Conservation (phyloP, 768 basidiomycete genomes). For the Termitomyces sp. region DNA sequence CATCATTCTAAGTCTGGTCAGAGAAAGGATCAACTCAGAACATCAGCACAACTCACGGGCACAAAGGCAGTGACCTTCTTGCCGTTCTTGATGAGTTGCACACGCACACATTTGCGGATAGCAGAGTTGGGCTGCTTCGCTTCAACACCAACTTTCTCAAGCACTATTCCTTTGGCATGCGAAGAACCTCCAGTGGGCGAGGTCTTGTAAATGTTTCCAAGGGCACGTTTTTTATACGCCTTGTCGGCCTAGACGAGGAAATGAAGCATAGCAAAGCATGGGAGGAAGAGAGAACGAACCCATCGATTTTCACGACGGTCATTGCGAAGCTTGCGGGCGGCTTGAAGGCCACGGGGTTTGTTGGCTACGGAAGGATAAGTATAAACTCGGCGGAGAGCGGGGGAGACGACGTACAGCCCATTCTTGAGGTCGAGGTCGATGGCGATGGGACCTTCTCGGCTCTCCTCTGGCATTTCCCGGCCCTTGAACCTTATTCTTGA, state of each 20-base stretch:
- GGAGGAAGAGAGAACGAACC: conserved; percentile 45
- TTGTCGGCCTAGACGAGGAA: conserved; percentile 75
- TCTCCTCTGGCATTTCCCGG: conserved; percentile 21
- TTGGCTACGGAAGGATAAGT: conserved; percentile 53
- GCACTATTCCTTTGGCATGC: conserved; percentile 99
- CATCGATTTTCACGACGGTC: conserved; percentile 95
- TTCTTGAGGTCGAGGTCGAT: conserved; percentile 59
- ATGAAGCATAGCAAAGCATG: not conserved
- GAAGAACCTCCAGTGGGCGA: conserved; percentile 99
- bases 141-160: conserved; percentile 99
- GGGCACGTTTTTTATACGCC: conserved; percentile 98
- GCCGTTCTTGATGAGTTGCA: conserved; percentile 99
- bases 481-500: conserved; percentile 40
- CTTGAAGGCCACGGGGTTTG: conserved; percentile 99
- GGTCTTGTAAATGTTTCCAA: conserved; percentile 99
- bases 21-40: not conserved
- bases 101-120: conserved; percentile 99
- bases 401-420: conserved; percentile 69
- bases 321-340: conserved; percentile 96
- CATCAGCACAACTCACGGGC: conserved; percentile 53
- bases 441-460: conserved; percentile 6
- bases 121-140: conserved; percentile 99
- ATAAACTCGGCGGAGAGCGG: conserved; percentile 7
- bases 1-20: conserved; percentile 64
- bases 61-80: conserved; percentile 99